Evolutionary conservation across 2,329 filamentous ascomycete genomes (phyloP), one percentile per base, ranked within the genome.

Genomic region (Lithohypha guttulata): DNA sequence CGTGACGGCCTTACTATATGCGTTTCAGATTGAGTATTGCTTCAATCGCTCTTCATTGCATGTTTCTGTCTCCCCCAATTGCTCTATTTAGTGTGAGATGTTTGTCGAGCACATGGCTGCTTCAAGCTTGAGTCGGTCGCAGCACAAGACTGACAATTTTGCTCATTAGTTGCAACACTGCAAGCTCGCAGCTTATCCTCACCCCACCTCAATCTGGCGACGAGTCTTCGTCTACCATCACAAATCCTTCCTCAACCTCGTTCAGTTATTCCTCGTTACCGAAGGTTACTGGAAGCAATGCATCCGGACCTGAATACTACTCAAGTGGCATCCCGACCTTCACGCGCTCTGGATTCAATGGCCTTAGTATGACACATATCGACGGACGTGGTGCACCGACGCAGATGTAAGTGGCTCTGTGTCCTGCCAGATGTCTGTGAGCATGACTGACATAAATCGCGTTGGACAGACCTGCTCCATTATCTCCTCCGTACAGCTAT

Each of bases 131-230:
- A 17, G 13, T 26, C 27, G 4, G 27, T 18, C 8, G 14, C 20
- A 26, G 17, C 19, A 39, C 35, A 22, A 39, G 35, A 21, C 35
- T 39, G 27, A 39, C 18, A 28, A 30, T 21, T 31, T 31, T 20
- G 7, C 26, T 18, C 4, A 27, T 13, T 31, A 39, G 35, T 18
- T 39, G 26, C 35, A 39, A 39, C 19, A 39, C 25, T 20, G 41
- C 47, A 22, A 47, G 38, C 35, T 43, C 65, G 53, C 63, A 65
- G 49, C 64, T 72, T 51, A 66, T 72, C 43, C 59, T 65, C 57
- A 65, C 60, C 48, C 61, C 64, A 37, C 53, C 61, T 38, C 71
- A 75, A 59, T 71, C 71, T 44, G 70, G 66, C 41, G 69, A 66
- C 41, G 71, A 70, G 53, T 73, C 66, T 25, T 35, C 33, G 48